These are phyloP conservation scores for Exophiala bonariae DNA, from an alignment of 2,329 filamentous ascomycete genomes.

Conservation along the genomic window DNA sequence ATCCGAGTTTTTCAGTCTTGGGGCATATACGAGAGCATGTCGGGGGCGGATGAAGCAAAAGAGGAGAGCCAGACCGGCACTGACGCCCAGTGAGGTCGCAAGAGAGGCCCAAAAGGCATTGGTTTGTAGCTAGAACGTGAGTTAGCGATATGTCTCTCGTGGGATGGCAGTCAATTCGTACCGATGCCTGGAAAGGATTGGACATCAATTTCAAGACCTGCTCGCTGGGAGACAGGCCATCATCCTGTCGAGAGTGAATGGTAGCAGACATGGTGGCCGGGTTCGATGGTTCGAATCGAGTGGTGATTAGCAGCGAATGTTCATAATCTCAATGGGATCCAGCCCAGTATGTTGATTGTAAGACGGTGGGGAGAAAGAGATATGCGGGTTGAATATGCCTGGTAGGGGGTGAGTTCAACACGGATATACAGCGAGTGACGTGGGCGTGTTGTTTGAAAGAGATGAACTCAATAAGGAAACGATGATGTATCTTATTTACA, in stretches of 20 bases:
- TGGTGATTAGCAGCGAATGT: too few species aligned
- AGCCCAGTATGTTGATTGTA: too few species aligned
- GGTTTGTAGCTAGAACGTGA: conserved; percentile 50
- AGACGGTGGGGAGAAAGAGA: too few species aligned
- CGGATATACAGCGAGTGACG: too few species aligned
- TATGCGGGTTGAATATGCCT: too few species aligned
- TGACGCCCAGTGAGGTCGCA: conserved; percentile 75
- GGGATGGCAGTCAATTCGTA: conserved; percentile 29
- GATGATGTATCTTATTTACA: too few species aligned
- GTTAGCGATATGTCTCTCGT: conserved; percentile 9
- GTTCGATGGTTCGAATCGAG: too few species aligned
- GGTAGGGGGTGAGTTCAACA: too few species aligned
- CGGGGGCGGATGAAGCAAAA: conserved; percentile 91
- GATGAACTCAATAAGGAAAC: too few species aligned
- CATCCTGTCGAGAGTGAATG: conserved; percentile 18
- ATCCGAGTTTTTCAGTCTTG: conserved; percentile 89
- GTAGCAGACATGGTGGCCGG: conserved; percentile 17
- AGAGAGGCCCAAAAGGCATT: conserved; percentile 76
- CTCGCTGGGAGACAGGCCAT: conserved; percentile 28
- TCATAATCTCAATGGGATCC: too few species aligned
- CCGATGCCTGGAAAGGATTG: conserved; percentile 45
- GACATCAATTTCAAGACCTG: conserved; percentile 45
- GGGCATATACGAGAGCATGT: conserved; percentile 90
- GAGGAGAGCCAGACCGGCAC: conserved; percentile 68
- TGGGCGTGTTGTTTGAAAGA: too few species aligned